Evolutionary conservation across 2,329 filamentous ascomycete genomes (phyloP).

Genomic region (Bipolaris cookei): DNA sequence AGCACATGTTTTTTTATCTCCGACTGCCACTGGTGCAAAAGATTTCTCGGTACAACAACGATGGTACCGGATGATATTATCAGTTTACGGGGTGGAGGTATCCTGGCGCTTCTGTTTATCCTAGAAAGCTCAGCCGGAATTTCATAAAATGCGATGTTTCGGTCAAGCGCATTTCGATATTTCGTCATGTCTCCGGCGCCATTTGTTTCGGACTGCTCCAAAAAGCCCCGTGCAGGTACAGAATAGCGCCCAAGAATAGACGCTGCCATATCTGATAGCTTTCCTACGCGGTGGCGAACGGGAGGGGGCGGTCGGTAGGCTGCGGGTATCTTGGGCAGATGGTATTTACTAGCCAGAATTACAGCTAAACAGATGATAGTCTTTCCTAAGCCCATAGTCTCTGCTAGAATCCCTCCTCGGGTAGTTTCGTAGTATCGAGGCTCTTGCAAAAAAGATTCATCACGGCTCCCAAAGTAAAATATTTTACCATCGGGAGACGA

Average conservation of each 20-base stretch:
- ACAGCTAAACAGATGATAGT: conserved; percentile 79
- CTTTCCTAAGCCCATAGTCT: conserved; percentile 82
- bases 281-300: conserved; percentile 60
- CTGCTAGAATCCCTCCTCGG: conserved; percentile 77
- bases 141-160: conserved; percentile 50
- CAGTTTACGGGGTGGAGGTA: conserved; percentile 58
- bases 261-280: conserved; percentile 77
- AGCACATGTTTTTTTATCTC: conserved; percentile 81
- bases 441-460: conserved; percentile 67
- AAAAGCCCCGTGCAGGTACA: conserved; percentile 72
- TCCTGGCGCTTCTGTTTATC: conserved; percentile 51
- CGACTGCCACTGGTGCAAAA: conserved; percentile 81
- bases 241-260: conserved; percentile 69
- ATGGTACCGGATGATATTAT: conserved; percentile 73
- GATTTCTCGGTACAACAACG: conserved; percentile 80
- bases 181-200: conserved; percentile 43
- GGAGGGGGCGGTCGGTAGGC: conserved; percentile 59
- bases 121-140: conserved; percentile 50
- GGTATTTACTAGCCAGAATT: conserved; percentile 75
- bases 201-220: conserved; percentile 58
- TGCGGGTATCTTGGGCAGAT: conserved; percentile 70
- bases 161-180: conserved; percentile 36
- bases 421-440: conserved; percentile 75
- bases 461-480: conserved; percentile 75
- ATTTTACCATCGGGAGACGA: conserved; percentile 64